Conservation (phyloP, 768 basidiomycete genomes). For the Tephrocybe sp. region DNA sequence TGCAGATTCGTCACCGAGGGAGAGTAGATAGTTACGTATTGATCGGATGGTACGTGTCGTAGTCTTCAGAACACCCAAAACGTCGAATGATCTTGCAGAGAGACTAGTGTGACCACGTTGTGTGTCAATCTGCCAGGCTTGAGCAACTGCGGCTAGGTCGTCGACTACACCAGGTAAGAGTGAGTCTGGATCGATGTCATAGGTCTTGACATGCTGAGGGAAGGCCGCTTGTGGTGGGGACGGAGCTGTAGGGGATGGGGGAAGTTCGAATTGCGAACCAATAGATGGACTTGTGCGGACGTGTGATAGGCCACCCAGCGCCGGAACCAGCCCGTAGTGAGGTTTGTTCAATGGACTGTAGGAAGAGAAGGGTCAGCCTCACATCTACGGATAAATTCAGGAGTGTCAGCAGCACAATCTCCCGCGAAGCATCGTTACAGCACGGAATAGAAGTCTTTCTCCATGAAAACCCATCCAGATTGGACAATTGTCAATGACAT, state of each 20-base stretch:
- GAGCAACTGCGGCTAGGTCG: slow-evolving; percentile 67
- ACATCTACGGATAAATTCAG: too few relatives aligned
- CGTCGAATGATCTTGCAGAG: slow-evolving; percentile 40
- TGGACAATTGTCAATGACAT: too few relatives aligned
- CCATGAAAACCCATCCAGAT: too few relatives aligned
- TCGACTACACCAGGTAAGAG: slow-evolving; percentile 76
- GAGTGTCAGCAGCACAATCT: too few relatives aligned
- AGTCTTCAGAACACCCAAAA: slow-evolving; percentile 71
- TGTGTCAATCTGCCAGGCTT: slow-evolving; percentile 56
- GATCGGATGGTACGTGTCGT: slow-evolving; percentile 83
- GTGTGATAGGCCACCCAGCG: slow-evolving; percentile 62
- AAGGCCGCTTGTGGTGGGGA: slow-evolving; percentile 41
- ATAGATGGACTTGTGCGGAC: slow-evolving; percentile 42
- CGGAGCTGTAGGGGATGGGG: slow-evolving; percentile 66
- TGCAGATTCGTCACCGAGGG: slow-evolving; percentile 74
- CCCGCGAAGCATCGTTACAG: too few relatives aligned
- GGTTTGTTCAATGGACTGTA: slow-evolving; percentile 46
- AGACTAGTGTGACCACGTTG: slow-evolving; percentile 16
- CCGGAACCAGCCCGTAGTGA: slow-evolving; percentile 69
- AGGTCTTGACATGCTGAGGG: slow-evolving; percentile 59
- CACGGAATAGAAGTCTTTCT: too few relatives aligned
- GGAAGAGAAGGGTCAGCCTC: slow-evolving; percentile 11
- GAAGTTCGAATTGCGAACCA: slow-evolving; percentile 57
- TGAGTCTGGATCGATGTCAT: slow-evolving; percentile 74
- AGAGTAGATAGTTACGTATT: slow-evolving; percentile 80